Evolutionary conservation across 1,139 yeast species (phyloP).

Genomic region (Pichia sp.): DNA sequence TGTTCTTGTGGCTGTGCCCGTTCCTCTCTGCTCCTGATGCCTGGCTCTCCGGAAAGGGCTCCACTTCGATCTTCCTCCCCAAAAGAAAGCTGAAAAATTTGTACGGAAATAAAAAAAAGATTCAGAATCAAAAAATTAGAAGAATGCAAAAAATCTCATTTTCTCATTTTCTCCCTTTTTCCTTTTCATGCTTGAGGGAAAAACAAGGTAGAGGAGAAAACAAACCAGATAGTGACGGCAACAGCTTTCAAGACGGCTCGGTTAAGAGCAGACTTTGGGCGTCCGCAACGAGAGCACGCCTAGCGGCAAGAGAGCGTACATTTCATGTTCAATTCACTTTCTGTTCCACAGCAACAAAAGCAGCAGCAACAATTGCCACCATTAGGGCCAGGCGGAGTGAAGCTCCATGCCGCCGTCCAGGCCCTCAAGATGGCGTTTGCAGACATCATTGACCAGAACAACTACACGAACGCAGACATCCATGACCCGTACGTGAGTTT

Average conservation of each 20-base stretch:
- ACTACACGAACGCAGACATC: constrained; percentile 6
- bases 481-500: constrained; percentile 15
- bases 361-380: not conserved
- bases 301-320: not conserved
- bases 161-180: not conserved
- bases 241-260: too few relatives aligned
- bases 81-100: not conserved
- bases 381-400: not conserved
- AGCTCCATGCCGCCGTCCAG: constrained; percentile 7
- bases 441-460: constrained; percentile 1
- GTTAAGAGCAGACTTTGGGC: too few relatives aligned
- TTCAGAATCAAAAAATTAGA: not conserved
- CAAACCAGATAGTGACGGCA: too few relatives aligned
- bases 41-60: not conserved
- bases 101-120: not conserved
- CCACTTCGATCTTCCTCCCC: not conserved
- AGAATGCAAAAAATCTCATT: not conserved
- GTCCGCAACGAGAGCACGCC: not conserved
- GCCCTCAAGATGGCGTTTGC: constrained; percentile 2
- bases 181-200: not conserved
- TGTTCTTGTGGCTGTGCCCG: not conserved
- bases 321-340: not conserved
- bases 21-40: not conserved
- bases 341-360: not conserved
- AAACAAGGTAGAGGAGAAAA: not conserved